phyloP scores from a whole-genome alignment of 495 filamentous ascomycete genomes.

The Filosporella fistucella region DNA sequence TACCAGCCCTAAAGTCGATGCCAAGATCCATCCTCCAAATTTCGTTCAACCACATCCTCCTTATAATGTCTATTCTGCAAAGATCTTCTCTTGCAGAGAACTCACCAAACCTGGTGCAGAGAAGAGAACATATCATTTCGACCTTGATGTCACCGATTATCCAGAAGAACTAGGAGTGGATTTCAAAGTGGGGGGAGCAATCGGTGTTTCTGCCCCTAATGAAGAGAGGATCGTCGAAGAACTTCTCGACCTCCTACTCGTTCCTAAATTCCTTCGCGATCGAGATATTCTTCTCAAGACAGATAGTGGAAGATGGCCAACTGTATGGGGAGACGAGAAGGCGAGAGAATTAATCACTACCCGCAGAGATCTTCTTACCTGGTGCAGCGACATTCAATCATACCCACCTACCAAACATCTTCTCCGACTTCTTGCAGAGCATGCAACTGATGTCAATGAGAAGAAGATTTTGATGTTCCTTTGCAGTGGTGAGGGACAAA shows the following conservation, averaged over 20 bases:
- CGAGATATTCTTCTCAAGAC: constrained; percentile 76
- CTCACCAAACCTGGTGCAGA: constrained; percentile 87
- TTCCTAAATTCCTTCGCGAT: constrained; percentile 74
- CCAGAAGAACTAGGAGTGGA: constrained; percentile 81
- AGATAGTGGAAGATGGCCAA: constrained; percentile 83
- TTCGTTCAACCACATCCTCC: constrained; percentile 96
- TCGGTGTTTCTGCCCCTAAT: constrained; percentile 89
- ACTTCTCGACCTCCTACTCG: constrained; percentile 71
- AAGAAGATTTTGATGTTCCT: constrained; percentile 84
- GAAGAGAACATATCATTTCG: constrained; percentile 96
- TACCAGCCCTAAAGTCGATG: constrained; percentile 27
- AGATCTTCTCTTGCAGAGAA: constrained; percentile 75
- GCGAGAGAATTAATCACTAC: constrained; percentile 81
- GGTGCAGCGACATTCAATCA: constrained; percentile 92
- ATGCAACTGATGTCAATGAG: constrained; percentile 74
- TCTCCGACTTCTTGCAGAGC: constrained; percentile 80
- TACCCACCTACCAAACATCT: constrained; percentile 86
- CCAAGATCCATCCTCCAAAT: constrained; percentile 64
- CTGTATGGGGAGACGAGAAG: constrained; percentile 94
- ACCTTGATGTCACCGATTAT: constrained; percentile 94
- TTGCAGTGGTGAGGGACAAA: constrained; percentile 86
- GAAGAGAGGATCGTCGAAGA: constrained; percentile 73
- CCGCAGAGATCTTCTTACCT: constrained; percentile 83
- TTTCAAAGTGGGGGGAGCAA: constrained; percentile 94
- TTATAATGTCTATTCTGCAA: constrained; percentile 83